A percentile compares a stretch with the other conserved stretches of the same genome.
Conservation (phyloP, 1,284 basidiomycete species). For the Ustilago bromivora region DNA sequence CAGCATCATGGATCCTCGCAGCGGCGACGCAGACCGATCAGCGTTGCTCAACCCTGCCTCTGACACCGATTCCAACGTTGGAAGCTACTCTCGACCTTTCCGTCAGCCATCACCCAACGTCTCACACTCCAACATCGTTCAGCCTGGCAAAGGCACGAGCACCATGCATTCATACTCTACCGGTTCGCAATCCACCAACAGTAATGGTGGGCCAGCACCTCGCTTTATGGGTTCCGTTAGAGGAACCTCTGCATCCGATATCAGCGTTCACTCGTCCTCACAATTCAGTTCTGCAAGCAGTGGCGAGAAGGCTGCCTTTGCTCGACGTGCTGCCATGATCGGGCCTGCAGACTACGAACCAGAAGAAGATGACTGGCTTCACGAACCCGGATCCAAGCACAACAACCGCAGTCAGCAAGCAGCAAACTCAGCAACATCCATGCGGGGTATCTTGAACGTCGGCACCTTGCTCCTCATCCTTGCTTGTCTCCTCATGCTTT, state of each 20-base stretch:
- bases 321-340: not conserved
- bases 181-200: constrained; percentile 22
- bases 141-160: constrained; percentile 22
- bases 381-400: constrained; percentile 20
- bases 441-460: constrained; percentile 58
- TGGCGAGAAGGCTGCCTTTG: constrained; percentile 6
- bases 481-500: constrained; percentile 59
- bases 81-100: constrained; percentile 25
- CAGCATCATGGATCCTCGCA: constrained; percentile 13
- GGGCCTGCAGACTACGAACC: constrained; percentile 3
- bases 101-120: constrained; percentile 22
- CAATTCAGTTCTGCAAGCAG: constrained; percentile 23
- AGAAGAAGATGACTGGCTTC: constrained; percentile 43
- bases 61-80: constrained; percentile 6
- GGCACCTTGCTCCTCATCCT: constrained; percentile 52
- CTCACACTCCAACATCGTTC: constrained; percentile 27
- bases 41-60: constrained; percentile 4
- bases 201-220: constrained; percentile 5
- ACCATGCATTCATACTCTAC: constrained; percentile 27
- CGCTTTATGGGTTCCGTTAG: constrained; percentile 15
- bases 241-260: constrained; percentile 15
- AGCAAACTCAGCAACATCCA: constrained; percentile 4
- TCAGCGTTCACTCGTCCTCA: constrained; percentile 20
- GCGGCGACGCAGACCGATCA: constrained; percentile 6
- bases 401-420: not conserved